These are phyloP conservation scores for Medicago arabica DNA, from an alignment of 306 rosid genomes.

Conservation along the genomic window DNA sequence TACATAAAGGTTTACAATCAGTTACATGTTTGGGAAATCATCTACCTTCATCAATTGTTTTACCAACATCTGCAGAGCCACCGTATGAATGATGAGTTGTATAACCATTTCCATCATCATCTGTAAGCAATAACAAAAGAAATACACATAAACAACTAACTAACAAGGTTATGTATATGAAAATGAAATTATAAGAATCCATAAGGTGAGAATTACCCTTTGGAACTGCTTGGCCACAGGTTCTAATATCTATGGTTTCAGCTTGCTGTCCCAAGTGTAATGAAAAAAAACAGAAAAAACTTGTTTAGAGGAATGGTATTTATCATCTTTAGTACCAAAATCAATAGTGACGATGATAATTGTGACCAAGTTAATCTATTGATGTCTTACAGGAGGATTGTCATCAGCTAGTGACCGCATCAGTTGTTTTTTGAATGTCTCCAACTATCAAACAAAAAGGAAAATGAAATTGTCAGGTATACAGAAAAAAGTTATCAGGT, in stretches of 20 bases:
- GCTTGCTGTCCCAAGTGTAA: slow-evolving; percentile 56
- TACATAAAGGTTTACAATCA: background rate
- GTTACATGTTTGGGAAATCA: slow-evolving; percentile 31
- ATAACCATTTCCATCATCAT: slow-evolving; percentile 67
- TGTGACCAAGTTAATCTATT: slow-evolving; percentile 28
- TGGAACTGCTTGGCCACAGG: slow-evolving; percentile 90
- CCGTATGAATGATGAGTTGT: slow-evolving; percentile 50
- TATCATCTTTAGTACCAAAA: slow-evolving; percentile 30
- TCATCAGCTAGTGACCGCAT: slow-evolving; percentile 91
- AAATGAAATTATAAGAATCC: slow-evolving; percentile 28
- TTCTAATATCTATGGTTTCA: slow-evolving; percentile 89
- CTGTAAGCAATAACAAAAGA: slow-evolving; percentile 53
- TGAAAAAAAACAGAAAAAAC: background rate
- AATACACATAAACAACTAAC: slow-evolving; percentile 29
- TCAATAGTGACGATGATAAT: slow-evolving; percentile 8
- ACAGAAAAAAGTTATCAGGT: slow-evolving; percentile 18
- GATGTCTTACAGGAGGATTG: slow-evolving; percentile 72
- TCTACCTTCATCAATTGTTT: slow-evolving; percentile 76
- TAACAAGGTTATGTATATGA: slow-evolving; percentile 16
- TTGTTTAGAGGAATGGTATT: slow-evolving; percentile 25
- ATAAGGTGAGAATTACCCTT: slow-evolving; percentile 63
- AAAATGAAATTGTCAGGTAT: slow-evolving; percentile 5
- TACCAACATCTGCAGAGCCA: slow-evolving; percentile 54
- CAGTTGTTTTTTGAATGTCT: slow-evolving; percentile 85
- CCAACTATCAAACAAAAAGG: slow-evolving; percentile 67